Conservation (phyloP, 75 land plant genomes). For the Sequoiadendron giganteum region DNA sequence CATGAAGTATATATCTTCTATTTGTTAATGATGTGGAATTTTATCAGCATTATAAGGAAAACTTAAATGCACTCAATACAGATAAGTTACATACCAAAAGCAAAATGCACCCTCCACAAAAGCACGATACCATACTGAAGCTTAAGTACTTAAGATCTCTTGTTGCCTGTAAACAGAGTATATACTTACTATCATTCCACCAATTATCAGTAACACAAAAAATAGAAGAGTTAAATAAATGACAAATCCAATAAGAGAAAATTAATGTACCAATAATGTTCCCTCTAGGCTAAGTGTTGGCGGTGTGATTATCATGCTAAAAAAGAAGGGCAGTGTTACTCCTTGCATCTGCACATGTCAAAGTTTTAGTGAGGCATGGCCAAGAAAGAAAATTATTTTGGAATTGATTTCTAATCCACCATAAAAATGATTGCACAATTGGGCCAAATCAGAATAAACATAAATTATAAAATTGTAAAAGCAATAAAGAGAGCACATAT, state of each 20-base stretch:
- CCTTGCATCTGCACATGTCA: conserved; percentile 15
- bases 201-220: background rate
- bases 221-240: background rate
- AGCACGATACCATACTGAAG: conserved; percentile 13
- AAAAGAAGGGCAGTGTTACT: conserved; percentile 12
- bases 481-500: background rate
- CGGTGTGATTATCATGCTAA: conserved; percentile 16
- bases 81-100: conserved; percentile 16
- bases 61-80: background rate
- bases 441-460: background rate
- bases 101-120: conserved; percentile 14
- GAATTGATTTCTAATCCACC: background rate
- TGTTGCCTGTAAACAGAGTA: conserved; percentile 11
- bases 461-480: background rate
- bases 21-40: background rate
- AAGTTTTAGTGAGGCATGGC: background rate
- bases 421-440: background rate
- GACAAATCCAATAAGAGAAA: background rate
- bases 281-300: conserved; percentile 19
- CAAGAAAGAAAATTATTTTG: background rate
- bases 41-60: background rate
- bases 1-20: background rate
- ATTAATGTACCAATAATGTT: conserved; percentile 12
- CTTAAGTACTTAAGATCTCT: conserved; percentile 12
- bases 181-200: background rate